phyloP scores from a whole-genome alignment of 208 protist genomes.

The Lotmaria passim region DNA sequence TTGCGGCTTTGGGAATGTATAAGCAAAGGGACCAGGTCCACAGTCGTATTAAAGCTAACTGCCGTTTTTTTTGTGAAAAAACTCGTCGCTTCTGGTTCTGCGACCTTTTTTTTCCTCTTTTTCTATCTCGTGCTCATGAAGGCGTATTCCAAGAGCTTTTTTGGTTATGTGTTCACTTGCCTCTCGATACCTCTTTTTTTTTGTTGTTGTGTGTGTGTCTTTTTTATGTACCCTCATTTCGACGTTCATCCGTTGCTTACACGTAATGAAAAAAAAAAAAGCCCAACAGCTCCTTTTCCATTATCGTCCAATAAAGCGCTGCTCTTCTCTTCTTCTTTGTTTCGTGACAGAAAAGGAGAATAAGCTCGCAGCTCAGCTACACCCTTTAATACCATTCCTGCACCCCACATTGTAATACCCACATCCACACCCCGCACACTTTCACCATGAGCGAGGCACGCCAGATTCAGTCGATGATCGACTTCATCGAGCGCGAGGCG shows the following conservation, averaged over 20 bases:
- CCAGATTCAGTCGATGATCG: conserved; percentile 94
- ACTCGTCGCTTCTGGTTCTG: too few species aligned
- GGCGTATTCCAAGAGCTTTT: too few species aligned
- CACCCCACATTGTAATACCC: conserved; percentile 3
- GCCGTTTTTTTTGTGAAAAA: too few species aligned
- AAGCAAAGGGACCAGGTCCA: too few species aligned
- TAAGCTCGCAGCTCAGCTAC: neutral
- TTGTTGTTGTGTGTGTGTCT: neutral
- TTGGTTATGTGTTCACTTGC: too few species aligned
- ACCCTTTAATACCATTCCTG: neutral
- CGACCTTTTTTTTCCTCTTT: too few species aligned
- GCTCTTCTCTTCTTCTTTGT: conserved; percentile 19
- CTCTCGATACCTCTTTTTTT: neutral
- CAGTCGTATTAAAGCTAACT: too few species aligned
- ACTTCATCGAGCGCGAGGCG: conserved; percentile 94
- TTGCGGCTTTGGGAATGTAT: too few species aligned
- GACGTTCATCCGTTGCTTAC: neutral
- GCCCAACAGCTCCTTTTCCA: neutral
- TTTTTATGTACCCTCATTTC: neutral
- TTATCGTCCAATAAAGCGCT: neutral
- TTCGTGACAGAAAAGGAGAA: too few species aligned
- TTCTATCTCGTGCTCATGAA: too few species aligned
- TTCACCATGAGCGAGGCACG: conserved; percentile 86
- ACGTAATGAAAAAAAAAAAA: neutral
- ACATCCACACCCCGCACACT: too few species aligned